Evolutionary conservation across 306 rosid species (phyloP).

Genomic region (Morella rubra): DNA sequence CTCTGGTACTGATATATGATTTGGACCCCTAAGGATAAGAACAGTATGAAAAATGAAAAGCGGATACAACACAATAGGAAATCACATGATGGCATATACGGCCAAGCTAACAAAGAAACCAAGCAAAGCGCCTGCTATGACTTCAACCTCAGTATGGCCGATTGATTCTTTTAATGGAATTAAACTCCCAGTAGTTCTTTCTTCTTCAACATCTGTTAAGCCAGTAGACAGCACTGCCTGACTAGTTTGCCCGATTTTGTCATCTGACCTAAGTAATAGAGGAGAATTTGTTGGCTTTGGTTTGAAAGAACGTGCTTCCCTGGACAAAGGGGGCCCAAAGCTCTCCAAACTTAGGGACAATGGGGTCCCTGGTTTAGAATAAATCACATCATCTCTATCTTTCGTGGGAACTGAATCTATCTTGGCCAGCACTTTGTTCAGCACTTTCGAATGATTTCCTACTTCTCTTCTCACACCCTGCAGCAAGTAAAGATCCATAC

Average conservation of each 20-base stretch:
- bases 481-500: conserved; percentile 22
- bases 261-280: conserved; percentile 30
- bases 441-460: conserved; percentile 68
- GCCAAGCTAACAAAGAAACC: conserved; percentile 67
- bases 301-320: conserved; percentile 38
- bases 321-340: conserved; percentile 35
- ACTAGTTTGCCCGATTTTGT: conserved; percentile 30
- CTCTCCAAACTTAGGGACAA: conserved; percentile 31
- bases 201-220: conserved; percentile 35
- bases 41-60: background rate
- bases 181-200: conserved; percentile 22
- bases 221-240: conserved; percentile 23
- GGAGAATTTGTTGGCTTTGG: conserved; percentile 31
- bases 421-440: conserved; percentile 52
- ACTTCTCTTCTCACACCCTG: conserved; percentile 99
- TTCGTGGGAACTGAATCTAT: conserved; percentile 28
- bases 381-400: conserved; percentile 41
- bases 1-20: background rate
- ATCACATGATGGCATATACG: conserved; percentile 33
- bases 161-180: conserved; percentile 61
- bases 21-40: background rate
- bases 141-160: conserved; percentile 85
- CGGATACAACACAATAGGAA: background rate
- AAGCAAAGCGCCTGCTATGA: conserved; percentile 71
- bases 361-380: conserved; percentile 47